Base-by-base conservation (phyloP, 1,139 yeast species). In the Candida glucosophila region DNA sequence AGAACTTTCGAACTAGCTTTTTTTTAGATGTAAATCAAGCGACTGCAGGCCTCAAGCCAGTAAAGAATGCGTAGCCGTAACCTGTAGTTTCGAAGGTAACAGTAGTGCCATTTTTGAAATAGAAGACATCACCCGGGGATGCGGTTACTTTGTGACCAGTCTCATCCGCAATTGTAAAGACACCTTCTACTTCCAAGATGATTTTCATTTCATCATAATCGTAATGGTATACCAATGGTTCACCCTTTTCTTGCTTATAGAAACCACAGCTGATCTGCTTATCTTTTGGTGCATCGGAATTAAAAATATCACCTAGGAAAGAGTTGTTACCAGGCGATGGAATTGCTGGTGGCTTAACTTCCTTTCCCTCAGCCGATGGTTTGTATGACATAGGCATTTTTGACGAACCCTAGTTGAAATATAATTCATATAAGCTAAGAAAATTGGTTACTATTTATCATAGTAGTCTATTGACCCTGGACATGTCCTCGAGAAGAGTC, bases 121-220 rank as follows among this genome's bases (percentile, higher is more conserved):
- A 75, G 42, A 77, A 65, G n/a, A 73, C 77, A 40, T 77, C 85
- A 32, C 80, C 80, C 30, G 77, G 77, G 33, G 62, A 52, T 30
- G 65, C 78, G 29, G 57, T 58, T 26, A 70, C 76, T 36, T 65
- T 64, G 45, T 59, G 58, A 10, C 82, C 82, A 27, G 72, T 62
- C 52, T 73, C 82, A 40, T 77, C 85, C 28, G 71, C 44, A 38
- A 77, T 60, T 30, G 58, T 58, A 59, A 71, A 73, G 43, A 71
- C 75, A 35, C 83, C 83, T 44, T 65, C 73, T 31, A 70, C 75
- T 46, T 74, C 80, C 38, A 76, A 56, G 44, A 75, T 65, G 41
- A 77, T 62, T 55, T 77, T 77, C 79, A 73, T 74, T 56, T 77
- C 85, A 44, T 77, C 83, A 50, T 75, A 77, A 44, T 57, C 57